Evolutionary conservation across 768 basidiomycete genomes (phyloP), one percentile per base, ranked within the genome.

Genomic region (Russula vinacea): DNA sequence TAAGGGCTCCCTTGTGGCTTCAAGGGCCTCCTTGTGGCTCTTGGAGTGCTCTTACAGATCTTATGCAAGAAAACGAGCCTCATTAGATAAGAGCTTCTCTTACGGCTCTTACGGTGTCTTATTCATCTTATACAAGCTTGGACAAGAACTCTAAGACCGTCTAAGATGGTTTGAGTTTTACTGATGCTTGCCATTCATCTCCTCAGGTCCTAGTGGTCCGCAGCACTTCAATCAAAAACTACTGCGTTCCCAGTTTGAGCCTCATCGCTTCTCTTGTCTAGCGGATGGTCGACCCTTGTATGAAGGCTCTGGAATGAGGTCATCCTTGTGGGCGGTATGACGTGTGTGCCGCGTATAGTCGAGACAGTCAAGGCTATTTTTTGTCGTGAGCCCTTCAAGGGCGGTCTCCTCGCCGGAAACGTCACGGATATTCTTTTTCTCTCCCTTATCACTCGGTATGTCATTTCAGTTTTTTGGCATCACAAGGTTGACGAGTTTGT

Each of bases 111-210:
- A n/a, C n/a, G n/a, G n/a, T n/a, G n/a, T n/a, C n/a, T n/a, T n/a
- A n/a, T n/a, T n/a, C n/a, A n/a, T n/a, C n/a, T n/a, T n/a, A n/a
- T n/a, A n/a, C n/a, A n/a, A n/a, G n/a, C n/a, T n/a, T n/a, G n/a
- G n/a, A n/a, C n/a, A n/a, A n/a, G n/a, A n/a, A n/a, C n/a, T n/a
- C n/a, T n/a, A n/a, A n/a, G n/a, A n/a, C n/a, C n/a, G n/a, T n/a
- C n/a, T n/a, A n/a, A n/a, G n/a, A n/a, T n/a, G n/a, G n/a, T n/a
- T n/a, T n/a, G n/a, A n/a, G n/a, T n/a, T n/a, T n/a, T n/a, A n/a
- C n/a, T n/a, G n/a, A n/a, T n/a, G n/a, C n/a, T 76, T 98, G 70
- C 97, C 97, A 3, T 99, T 98, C 84, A 96, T 99, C 79, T 95
- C 96, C 53, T 94, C 94, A 24, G 94, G 94, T 72, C 92, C 92